Percentiles rank a stretch among this genome's conserved stretches.
Conservation (phyloP, 2,329 filamentous ascomycete species). For the Microcyclosporella mali region DNA sequence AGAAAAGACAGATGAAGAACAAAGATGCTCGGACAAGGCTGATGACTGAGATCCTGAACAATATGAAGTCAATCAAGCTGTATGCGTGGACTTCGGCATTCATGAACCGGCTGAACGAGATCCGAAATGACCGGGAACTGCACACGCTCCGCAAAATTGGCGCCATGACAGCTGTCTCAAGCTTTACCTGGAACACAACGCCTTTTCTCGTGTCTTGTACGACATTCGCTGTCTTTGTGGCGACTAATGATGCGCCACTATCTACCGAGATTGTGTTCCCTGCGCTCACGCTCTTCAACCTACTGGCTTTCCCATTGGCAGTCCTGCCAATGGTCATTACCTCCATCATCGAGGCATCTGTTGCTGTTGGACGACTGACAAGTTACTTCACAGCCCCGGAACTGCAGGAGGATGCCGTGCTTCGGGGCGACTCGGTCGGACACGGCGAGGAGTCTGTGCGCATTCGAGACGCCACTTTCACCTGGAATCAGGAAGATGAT, state of each 20-base stretch:
- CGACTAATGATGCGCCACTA: conserved; percentile 72
- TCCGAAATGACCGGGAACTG: conserved; percentile 91
- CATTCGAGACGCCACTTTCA: conserved; percentile 80
- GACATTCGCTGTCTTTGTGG: conserved; percentile 89
- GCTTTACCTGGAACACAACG: conserved; percentile 96
- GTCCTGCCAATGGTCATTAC: conserved; percentile 98
- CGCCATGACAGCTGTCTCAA: conserved; percentile 85
- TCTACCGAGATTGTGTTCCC: conserved; percentile 96
- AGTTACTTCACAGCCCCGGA: conserved; percentile 83
- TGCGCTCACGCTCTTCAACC: conserved; percentile 85
- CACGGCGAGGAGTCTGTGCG: conserved; percentile 78
- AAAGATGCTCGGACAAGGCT: conserved; percentile 89
- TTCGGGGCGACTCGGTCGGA: conserved; percentile 61
- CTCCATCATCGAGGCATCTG: conserved; percentile 89
- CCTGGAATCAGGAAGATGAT: conserved; percentile 81
- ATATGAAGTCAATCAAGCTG: conserved; percentile 98
- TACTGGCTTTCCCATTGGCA: conserved; percentile 89
- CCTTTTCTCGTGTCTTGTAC: conserved; percentile 96
- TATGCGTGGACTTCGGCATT: conserved; percentile 97
- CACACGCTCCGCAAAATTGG: conserved; percentile 95
- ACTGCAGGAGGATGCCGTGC: conserved; percentile 77
- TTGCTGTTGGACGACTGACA: conserved; percentile 80
- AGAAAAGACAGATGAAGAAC: conserved; percentile 98
- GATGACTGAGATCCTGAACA: conserved; percentile 97
- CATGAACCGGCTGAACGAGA: conserved; percentile 93